Conservation (phyloP, 257 asterid species). For the Petrea volubilis region DNA sequence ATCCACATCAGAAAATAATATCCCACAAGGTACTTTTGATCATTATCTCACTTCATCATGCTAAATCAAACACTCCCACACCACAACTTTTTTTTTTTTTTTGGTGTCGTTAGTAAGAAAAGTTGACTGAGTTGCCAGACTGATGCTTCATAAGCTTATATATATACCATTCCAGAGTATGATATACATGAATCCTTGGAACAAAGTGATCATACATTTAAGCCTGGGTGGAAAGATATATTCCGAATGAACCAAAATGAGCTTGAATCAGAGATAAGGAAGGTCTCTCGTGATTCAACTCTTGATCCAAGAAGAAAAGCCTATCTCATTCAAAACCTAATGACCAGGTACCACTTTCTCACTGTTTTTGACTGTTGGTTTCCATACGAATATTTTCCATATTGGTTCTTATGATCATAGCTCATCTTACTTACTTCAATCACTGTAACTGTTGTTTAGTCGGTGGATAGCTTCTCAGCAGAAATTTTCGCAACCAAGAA, state of each 20-base stretch:
- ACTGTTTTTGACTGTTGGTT: neutral
- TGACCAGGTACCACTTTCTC: conserved; percentile 77
- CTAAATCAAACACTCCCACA: too few species aligned
- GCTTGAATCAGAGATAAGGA: conserved; percentile 95
- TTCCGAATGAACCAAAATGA: conserved; percentile 98
- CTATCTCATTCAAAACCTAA: conserved; percentile 88
- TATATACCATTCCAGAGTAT: conserved; percentile 41
- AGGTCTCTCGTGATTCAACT: conserved; percentile 88
- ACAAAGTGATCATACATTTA: conserved; percentile 71
- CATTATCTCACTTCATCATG: too few species aligned
- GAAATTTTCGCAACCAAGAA: conserved; percentile 64
- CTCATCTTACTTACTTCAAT: conserved; percentile 20
- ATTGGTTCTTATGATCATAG: conserved; percentile 7
- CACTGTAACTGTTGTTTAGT: conserved; percentile 47
- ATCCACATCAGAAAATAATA: conserved; percentile 50
- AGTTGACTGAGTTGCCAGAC: too few species aligned
- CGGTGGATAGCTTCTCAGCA: conserved; percentile 99
- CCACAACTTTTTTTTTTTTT: too few species aligned
- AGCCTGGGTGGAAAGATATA: conserved; percentile 99
- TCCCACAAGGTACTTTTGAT: conserved; percentile 64
- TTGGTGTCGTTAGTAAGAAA: too few species aligned
- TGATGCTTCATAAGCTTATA: conserved; percentile 9
- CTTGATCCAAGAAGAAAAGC: conserved; percentile 98
- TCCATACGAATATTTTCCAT: neutral
- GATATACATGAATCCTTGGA: conserved; percentile 70